Evolutionary conservation across 257 asterid species (phyloP), one percentile per base, ranked within the genome.

Genomic region (Solanum chiquidenum): DNA sequence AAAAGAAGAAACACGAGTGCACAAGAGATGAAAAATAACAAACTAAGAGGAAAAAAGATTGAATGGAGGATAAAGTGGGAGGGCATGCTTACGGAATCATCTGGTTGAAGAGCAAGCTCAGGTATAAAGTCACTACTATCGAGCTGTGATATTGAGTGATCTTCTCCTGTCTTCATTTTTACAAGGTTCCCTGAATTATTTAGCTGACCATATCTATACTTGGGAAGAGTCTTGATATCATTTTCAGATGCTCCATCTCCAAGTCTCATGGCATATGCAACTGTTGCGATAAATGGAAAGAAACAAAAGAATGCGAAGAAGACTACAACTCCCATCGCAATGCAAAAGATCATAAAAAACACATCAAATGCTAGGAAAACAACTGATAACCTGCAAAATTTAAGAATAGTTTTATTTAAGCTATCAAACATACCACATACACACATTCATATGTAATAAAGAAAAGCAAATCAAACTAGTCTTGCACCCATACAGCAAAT

Each of bases 291-390:
- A 87, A 95, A 87, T 1, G 99, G 99, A 12, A 94, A 91, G 93
- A 94, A 96, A 86, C 98, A 96, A 90, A 94, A 94, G 86, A 96
- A 87, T 44, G 93, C 83, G 44, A 94, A 49, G 93, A 94, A 94
- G 86, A 94, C 73, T 31, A 93, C 85, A 89, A 94, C 91, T 4
- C 96, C 98, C 95, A 96, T 91, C 23, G 92, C 95, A 29, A 96
- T 82, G 93, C 98, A 95, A 92, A 96, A 94, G 91, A 95, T 90
- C 94, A 96, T 93, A 82, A 95, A 94, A 86, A 94, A 95, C 92
- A 95, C 98, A 46, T 96, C 99, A 38, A 96, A 95, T 52, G 98
- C 98, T 75, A 96, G 90, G 86, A 94, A 94, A 46, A 94, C 94
- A 90, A 96, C 96, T 0, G 96, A 90, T 44, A 95, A 87, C 99